Base-by-base conservation (phyloP, 2,329 filamentous ascomycete species). In the Pseudonectria foliicola region DNA sequence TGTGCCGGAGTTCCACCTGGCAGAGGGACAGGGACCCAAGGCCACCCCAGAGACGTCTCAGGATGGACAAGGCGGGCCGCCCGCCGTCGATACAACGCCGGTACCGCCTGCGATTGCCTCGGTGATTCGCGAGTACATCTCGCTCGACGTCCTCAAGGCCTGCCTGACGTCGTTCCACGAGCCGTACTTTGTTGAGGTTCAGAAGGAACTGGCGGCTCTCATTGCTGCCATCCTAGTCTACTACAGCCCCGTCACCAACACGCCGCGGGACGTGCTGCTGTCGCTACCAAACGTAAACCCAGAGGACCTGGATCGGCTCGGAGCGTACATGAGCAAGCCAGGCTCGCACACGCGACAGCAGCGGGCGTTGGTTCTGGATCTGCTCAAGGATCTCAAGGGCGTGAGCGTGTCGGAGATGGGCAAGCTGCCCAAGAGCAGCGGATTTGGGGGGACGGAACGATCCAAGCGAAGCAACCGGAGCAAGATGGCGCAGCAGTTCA, bases 391-490 rank as follows among this genome's bases (percentile, higher is more conserved):
- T 28, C 71, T 98, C 6, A 80, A 94, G 47, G 92, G 92, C 1
- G 81, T 96, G 6, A 90, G 88, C 50, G 85, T 98, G 37, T 85
- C 89, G 7, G 92, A 98, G 62, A 84, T 92, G 67, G 92, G 92
- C 16, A 92, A 86, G 60, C 78, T 98, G 6, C 68, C 63, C 33
- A 77, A 77, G 57, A 70, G 66, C 29, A 61, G 61, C 10, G 63
- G 62, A 11, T 54, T 64, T 21, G 54, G 52, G 6, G 43, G 33
- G 15, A 38, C 52, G n/a, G 33, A 38, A 6, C 48, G 49, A 27
- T 38, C 44, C 16, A 60, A 58, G 39, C 51, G 46, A 26, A 44
- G 42, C 11, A 43, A 44, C 24, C 55, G 59, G 31, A 59, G 42
- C 53, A 72, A 70, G 53, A 71, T 82, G 77, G 75, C 76, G 5